Evolutionary conservation across 148 eudicot genomes (phyloP).

Genomic region (Silene latifolia): DNA sequence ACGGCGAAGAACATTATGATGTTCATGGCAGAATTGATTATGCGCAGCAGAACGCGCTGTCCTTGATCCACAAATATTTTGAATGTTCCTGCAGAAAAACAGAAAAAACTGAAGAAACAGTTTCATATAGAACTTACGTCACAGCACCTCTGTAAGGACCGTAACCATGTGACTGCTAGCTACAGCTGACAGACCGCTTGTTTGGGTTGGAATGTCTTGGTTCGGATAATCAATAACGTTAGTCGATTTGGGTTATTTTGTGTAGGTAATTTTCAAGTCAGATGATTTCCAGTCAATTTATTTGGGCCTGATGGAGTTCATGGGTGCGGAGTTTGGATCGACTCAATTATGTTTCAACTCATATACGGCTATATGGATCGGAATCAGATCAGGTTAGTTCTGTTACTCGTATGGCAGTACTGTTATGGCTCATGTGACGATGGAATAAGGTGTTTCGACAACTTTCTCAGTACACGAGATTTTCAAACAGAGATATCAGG

Average conservation of each 20-base stretch:
- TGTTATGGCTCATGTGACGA: background rate
- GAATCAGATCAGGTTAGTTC: background rate
- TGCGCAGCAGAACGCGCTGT: conserved; percentile 29
- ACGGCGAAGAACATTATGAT: conserved; percentile 23
- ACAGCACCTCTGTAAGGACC: no score
- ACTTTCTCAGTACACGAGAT: background rate
- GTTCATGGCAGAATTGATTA: conserved; percentile 34
- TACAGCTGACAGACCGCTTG: background rate
- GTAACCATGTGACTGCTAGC: background rate
- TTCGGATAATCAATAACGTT: no score
- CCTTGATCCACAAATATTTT: conserved; percentile 23
- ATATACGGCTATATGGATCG: background rate
- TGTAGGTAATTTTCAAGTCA: background rate
- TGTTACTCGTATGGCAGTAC: background rate
- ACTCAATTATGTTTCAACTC: background rate
- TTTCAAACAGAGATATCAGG: background rate
- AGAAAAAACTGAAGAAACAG: background rate
- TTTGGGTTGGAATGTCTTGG: no score
- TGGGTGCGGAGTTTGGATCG: background rate
- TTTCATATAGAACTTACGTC: no score
- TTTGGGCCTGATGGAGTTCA: background rate
- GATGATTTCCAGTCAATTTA: background rate
- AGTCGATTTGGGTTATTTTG: background rate
- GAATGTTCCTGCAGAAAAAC: conserved; percentile 29
- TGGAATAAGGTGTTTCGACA: no score